These are phyloP conservation scores for Fusarium pilosicola DNA, from an alignment of 2,329 filamentous ascomycete genomes.

Conservation along the genomic window DNA sequence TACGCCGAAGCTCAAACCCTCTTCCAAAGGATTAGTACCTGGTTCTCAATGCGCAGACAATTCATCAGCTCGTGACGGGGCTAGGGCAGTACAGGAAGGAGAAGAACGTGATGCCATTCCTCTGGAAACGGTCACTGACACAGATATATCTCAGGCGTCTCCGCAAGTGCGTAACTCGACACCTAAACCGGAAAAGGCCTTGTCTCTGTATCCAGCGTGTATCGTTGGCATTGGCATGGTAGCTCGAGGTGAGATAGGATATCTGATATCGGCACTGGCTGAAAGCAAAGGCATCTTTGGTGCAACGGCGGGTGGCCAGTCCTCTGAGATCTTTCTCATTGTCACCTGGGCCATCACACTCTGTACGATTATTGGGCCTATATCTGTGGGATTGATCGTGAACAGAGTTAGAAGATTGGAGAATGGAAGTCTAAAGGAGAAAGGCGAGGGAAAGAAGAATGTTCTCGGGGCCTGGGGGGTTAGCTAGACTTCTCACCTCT, in stretches of 20 bases:
- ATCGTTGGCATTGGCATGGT: slow-evolving; percentile 77
- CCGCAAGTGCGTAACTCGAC: slow-evolving; percentile 3
- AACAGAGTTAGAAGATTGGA: slow-evolving; percentile 51
- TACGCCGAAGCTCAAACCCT: background rate
- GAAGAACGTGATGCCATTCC: background rate
- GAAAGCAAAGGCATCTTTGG: slow-evolving; percentile 61
- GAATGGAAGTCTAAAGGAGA: slow-evolving; percentile 1
- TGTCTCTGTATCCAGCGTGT: slow-evolving; percentile 73
- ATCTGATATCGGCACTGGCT: slow-evolving; percentile 76
- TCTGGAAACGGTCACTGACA: background rate
- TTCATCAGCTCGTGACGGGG: background rate
- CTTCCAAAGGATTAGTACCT: background rate
- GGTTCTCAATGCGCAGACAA: slow-evolving; percentile 25
- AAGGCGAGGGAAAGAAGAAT: slow-evolving; percentile 13
- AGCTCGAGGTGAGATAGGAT: slow-evolving; percentile 82
- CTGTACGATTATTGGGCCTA: slow-evolving; percentile 63
- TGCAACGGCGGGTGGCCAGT: background rate
- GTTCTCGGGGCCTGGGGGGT: slow-evolving; percentile 41
- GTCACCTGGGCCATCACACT: slow-evolving; percentile 65
- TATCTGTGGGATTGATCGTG: slow-evolving; percentile 60
- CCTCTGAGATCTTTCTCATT: slow-evolving; percentile 61
- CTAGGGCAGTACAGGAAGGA: background rate
- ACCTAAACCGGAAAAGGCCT: slow-evolving; percentile 55
- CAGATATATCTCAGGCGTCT: background rate
- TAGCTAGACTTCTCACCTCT: background rate